phyloP scores from a whole-genome alignment of 495 filamentous ascomycete species.

The Penicillium steckii region DNA sequence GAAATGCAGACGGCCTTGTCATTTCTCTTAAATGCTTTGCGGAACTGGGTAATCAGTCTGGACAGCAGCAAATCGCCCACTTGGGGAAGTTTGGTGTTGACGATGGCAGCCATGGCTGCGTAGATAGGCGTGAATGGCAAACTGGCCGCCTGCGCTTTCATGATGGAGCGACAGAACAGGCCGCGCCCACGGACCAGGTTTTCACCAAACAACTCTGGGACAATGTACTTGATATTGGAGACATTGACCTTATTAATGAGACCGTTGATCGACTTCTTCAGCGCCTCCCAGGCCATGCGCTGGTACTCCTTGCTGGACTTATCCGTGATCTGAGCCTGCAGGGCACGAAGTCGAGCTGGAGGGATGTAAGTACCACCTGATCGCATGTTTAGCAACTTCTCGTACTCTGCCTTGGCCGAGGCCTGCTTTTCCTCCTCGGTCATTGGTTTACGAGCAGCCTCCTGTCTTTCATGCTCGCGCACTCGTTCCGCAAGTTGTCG shows the following conservation, averaged over 20 bases:
- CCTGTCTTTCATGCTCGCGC: constrained; percentile 52
- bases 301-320: constrained; percentile 96
- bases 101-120: constrained; percentile 90
- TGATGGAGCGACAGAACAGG: constrained; percentile 89
- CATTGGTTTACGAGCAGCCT: constrained; percentile 54
- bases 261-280: constrained; percentile 99
- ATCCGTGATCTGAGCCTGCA: constrained; percentile 96
- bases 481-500: constrained; percentile 61
- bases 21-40: constrained; percentile 93
- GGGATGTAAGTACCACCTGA: constrained; percentile 96
- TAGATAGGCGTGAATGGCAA: constrained; percentile 95
- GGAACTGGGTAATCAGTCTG: constrained; percentile 85
- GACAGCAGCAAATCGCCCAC: constrained; percentile 89
- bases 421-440: constrained; percentile 84
- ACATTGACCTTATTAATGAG: constrained; percentile 98
- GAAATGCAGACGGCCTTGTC: constrained; percentile 94
- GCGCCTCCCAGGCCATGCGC: constrained; percentile 97
- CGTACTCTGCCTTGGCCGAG: constrained; percentile 83
- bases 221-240: constrained; percentile 95
- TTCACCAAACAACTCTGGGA: constrained; percentile 91
- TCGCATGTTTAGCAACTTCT: constrained; percentile 84
- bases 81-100: constrained; percentile 94
- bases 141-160: constrained; percentile 97
- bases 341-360: constrained; percentile 81
- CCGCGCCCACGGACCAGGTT: constrained; percentile 90